phyloP scores from a whole-genome alignment of 192 early-diverging fungal genomes.

The Gigaspora rosea region DNA sequence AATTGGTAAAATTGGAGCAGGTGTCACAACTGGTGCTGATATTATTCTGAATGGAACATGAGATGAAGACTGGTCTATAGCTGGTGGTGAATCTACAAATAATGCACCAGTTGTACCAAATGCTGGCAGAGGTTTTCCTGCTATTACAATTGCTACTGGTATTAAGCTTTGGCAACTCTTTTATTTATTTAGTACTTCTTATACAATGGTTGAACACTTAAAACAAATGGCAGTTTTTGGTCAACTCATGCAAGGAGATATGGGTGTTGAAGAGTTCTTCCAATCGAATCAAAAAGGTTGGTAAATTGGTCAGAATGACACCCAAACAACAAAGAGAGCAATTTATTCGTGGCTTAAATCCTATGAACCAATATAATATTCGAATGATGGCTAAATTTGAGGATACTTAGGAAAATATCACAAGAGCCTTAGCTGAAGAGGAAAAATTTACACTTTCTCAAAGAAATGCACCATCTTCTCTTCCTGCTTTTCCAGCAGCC shows the following conservation, averaged over 20 bases:
- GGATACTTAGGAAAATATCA: background rate
- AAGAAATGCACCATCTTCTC: background rate
- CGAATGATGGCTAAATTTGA: conserved; percentile 1
- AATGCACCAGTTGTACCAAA: background rate
- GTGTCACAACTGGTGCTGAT: background rate
- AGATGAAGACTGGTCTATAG: background rate
- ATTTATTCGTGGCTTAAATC: conserved; percentile 1
- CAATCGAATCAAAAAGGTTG: background rate
- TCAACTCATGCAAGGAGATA: background rate
- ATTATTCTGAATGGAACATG: background rate
- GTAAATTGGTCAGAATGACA: background rate
- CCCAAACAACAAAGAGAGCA: background rate
- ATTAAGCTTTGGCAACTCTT: background rate
- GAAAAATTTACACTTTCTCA: conserved; percentile 9
- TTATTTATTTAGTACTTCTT: background rate
- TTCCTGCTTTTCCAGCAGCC: background rate
- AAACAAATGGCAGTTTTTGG: conserved; percentile 4
- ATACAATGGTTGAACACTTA: background rate
- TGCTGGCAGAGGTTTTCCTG: background rate
- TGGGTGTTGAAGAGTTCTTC: background rate
- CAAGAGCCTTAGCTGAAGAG: conserved; percentile 1
- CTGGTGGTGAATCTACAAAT: background rate
- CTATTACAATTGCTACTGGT: background rate
- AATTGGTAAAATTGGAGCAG: background rate
- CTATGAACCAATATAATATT: conserved; percentile 18